A percentile compares a stretch with the other conserved stretches of the same genome.
Conservation (phyloP, 768 basidiomycete genomes). For the Steccherinum ochraceum region DNA sequence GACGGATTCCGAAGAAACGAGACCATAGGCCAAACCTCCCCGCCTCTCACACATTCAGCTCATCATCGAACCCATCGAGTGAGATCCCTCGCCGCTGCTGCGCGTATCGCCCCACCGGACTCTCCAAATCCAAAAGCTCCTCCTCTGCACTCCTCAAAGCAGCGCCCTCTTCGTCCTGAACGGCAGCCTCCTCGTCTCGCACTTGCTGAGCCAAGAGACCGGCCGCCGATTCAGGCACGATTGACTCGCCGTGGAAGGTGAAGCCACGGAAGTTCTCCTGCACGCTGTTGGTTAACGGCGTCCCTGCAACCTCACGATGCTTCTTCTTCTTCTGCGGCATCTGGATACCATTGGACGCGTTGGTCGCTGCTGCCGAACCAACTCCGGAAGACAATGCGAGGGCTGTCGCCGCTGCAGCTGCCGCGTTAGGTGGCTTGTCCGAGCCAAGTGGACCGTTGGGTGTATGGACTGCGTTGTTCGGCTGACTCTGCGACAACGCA, state of each 20-base stretch:
- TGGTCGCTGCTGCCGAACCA: not conserved
- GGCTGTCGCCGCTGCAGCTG: constrained; percentile 9
- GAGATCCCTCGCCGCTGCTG: constrained; percentile 35
- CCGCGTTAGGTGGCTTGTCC: constrained; percentile 18
- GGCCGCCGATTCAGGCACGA: constrained; percentile 35
- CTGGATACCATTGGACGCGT: constrained; percentile 33
- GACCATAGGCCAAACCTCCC: not conserved
- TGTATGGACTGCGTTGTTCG: constrained; percentile 39
- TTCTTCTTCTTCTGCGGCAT: constrained; percentile 43
- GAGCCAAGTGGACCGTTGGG: constrained; percentile 74
- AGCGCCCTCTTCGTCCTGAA: constrained; percentile 30
- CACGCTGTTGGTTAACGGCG: constrained; percentile 81
- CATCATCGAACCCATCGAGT: constrained; percentile 26
- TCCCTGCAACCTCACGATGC: constrained; percentile 34
- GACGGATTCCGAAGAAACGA: constrained; percentile 2
- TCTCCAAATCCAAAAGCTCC: constrained; percentile 59
- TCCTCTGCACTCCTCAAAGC: constrained; percentile 38
- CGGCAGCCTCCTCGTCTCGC: constrained; percentile 19
- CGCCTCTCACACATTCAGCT: constrained; percentile 24
- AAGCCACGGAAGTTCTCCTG: constrained; percentile 98
- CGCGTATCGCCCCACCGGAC: constrained; percentile 68
- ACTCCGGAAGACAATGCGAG: constrained; percentile 1
- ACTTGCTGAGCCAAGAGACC: constrained; percentile 31
- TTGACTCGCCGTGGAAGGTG: constrained; percentile 73
- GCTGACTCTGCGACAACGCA: constrained; percentile 31